These are phyloP conservation scores for Oldenlandia corymbosa DNA, from an alignment of 257 asterid species.

Conservation along the genomic window DNA sequence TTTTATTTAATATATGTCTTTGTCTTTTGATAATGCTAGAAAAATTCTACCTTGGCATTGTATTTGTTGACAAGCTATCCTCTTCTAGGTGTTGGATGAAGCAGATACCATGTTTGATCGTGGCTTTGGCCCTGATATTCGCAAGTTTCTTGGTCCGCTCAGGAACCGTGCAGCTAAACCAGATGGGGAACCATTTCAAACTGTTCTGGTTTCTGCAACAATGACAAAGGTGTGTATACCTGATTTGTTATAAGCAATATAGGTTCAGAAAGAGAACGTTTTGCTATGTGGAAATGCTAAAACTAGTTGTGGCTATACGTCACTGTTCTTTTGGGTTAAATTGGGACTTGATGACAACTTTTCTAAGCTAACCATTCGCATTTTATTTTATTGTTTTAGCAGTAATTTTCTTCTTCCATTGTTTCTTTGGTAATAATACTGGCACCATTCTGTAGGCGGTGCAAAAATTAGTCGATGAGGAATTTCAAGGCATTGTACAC, in stretches of 20 bases:
- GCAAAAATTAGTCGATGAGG: constrained; percentile 84
- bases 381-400: not conserved
- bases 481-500: constrained; percentile 85
- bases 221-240: constrained; percentile 82
- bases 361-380: not conserved
- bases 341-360: not conserved
- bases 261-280: not conserved
- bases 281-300: not conserved
- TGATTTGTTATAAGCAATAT: constrained; percentile 4
- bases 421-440: not conserved
- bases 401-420: not conserved
- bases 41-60: not conserved
- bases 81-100: constrained; percentile 89
- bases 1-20: not conserved
- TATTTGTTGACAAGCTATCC: constrained; percentile 19
- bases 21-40: not conserved
- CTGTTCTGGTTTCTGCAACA: constrained; percentile 92
- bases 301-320: not conserved
- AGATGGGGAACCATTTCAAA: constrained; percentile 73
- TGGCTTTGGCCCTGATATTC: constrained; percentile 96
- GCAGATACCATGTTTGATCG: constrained; percentile 99
- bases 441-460: constrained; percentile 49
- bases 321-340: not conserved
- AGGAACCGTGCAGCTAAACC: constrained; percentile 70
- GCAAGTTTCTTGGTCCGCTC: constrained; percentile 81